Conservation (phyloP, 768 basidiomycete genomes). For the Lyophyllum decastes region DNA sequence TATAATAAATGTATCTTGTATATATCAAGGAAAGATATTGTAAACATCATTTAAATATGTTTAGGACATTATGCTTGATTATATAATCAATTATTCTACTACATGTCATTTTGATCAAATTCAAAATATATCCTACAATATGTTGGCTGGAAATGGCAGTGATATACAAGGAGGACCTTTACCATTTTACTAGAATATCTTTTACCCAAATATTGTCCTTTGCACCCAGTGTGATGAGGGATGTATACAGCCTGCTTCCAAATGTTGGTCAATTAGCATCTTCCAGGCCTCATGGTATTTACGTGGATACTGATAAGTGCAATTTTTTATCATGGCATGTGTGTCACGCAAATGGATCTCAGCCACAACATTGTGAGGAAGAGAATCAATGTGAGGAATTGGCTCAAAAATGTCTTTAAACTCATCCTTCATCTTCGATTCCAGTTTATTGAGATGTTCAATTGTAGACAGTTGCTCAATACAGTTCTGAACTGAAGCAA, state of each 20-base stretch:
- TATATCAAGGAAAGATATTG: too few relatives aligned
- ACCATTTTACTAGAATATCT: too few relatives aligned
- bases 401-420: constrained; percentile 24
- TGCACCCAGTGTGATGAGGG: too few relatives aligned
- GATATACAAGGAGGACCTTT: too few relatives aligned
- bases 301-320: constrained; percentile 30
- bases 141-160: too few relatives aligned
- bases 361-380: constrained; percentile 24
- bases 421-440: constrained; percentile 9
- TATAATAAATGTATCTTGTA: too few relatives aligned
- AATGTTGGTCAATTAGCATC: constrained; percentile 31
- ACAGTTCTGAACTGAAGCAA: background rate
- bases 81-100: too few relatives aligned
- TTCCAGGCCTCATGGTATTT: constrained; percentile 35
- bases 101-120: too few relatives aligned
- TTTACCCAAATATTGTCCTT: too few relatives aligned
- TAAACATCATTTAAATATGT: too few relatives aligned
- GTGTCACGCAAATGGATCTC: constrained; percentile 28
- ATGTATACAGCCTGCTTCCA: constrained; percentile 29
- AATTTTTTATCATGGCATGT: constrained; percentile 17
- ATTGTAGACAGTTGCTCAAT: background rate
- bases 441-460: background rate
- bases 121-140: too few relatives aligned
- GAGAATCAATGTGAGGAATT: constrained; percentile 24
- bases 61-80: too few relatives aligned